Percentiles rank a stretch among this genome's conserved stretches.
Evolutionary conservation across 1,284 basidiomycete genomes (phyloP).

Genomic region (Athelia psychrophila): DNA sequence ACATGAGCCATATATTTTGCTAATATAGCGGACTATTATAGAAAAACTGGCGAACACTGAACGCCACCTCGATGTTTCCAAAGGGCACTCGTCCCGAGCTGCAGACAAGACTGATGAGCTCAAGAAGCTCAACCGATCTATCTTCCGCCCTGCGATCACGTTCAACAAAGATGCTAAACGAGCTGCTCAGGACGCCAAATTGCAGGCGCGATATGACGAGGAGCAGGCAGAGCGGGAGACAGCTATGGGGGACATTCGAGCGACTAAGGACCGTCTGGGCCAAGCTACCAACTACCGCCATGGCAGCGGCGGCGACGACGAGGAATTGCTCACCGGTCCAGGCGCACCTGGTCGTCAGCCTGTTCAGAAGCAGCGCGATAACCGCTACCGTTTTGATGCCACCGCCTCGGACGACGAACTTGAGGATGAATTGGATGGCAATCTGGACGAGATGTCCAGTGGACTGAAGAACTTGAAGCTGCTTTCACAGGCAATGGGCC

Average conservation of each 20-base stretch:
- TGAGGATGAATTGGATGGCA: conserved; percentile 89
- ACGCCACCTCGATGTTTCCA: conserved; percentile 92
- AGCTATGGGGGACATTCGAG: conserved; percentile 81
- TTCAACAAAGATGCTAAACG: conserved; percentile 94
- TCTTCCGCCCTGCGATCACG: conserved; percentile 89
- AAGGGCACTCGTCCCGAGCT: conserved; percentile 85
- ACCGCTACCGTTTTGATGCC: conserved; percentile 93
- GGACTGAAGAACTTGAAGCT: conserved; percentile 83
- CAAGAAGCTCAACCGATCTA: conserved; percentile 90
- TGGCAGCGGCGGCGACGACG: conserved; percentile 35
- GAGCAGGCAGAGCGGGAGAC: conserved; percentile 86
- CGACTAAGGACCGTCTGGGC: conserved; percentile 85
- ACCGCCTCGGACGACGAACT: conserved; percentile 95
- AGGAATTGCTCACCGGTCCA: conserved; percentile 39
- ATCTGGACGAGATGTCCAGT: conserved; percentile 86
- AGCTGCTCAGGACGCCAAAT: conserved; percentile 85
- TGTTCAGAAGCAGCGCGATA: conserved; percentile 47
- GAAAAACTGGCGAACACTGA: conserved; percentile 95
- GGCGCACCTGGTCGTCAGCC: conserved; percentile 41
- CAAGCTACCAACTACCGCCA: conserved; percentile 64
- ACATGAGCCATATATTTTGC: conserved; percentile 1
- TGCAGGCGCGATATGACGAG: conserved; percentile 86
- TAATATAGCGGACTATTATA: conserved; percentile 24
- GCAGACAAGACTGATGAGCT: conserved; percentile 95
- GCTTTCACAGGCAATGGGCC: conserved; percentile 81